A percentile compares a stretch with the other conserved stretches of the same genome.
Conservation (phyloP, 495 filamentous ascomycete genomes). For the Aspergillus funiculosus region DNA sequence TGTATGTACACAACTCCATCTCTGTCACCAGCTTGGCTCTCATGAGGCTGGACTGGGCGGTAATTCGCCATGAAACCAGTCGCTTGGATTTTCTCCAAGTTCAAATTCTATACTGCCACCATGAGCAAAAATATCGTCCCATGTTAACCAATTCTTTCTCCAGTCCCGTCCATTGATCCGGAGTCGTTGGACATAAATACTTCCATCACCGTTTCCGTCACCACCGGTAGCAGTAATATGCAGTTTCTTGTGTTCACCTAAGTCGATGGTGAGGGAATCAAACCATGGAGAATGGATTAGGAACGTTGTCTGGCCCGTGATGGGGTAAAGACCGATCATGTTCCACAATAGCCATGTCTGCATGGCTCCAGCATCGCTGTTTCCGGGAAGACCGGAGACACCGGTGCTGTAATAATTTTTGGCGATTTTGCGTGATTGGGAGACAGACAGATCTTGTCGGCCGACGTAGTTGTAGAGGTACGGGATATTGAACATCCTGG, state of each 20-base stretch:
- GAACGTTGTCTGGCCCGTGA: conserved; percentile 51
- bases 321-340: conserved; percentile 55
- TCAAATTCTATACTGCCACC: conserved; percentile 52
- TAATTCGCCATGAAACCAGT: conserved; percentile 45
- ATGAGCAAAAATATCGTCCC: conserved; percentile 49
- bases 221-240: conserved; percentile 42
- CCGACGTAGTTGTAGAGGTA: conserved; percentile 67
- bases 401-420: conserved; percentile 36
- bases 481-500: conserved; percentile 55
- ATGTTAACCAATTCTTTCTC: conserved; percentile 49
- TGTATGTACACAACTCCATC: too few species aligned
- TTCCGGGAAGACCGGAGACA: conserved; percentile 47
- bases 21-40: too few species aligned
- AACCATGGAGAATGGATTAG: conserved; percentile 55
- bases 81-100: conserved; percentile 37
- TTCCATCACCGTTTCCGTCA: conserved; percentile 34
- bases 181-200: conserved; percentile 44
- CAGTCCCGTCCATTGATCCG: conserved; percentile 46
- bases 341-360: conserved; percentile 57
- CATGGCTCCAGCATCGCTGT: conserved; percentile 56
- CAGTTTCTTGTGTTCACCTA: conserved; percentile 42
- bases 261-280: conserved; percentile 41
- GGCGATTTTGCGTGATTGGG: conserved; percentile 31
- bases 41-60: conserved; percentile 50
- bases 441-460: conserved; percentile 49